phyloP scores from a whole-genome alignment of 148 eudicot species.

The Spergularia marina region DNA sequence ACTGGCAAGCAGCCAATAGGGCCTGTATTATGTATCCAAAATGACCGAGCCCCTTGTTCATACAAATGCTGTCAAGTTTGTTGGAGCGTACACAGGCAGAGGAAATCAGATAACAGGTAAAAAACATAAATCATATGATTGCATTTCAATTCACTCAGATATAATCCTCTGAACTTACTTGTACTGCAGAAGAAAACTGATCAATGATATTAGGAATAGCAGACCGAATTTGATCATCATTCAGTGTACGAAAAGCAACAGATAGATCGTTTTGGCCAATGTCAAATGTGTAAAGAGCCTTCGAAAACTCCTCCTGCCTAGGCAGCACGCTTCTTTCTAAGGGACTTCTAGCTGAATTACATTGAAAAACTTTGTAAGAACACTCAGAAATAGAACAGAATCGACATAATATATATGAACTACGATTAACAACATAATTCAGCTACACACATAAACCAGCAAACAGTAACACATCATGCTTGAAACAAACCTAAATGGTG shows the following conservation, averaged over 20 bases:
- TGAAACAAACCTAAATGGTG: too few relatives aligned
- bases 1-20: conserved; percentile 85
- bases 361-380: too few relatives aligned
- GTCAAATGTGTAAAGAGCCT: conserved; percentile 73
- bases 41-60: conserved; percentile 59
- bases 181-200: conserved; percentile 48
- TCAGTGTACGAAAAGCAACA: conserved; percentile 47
- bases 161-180: conserved; percentile 36
- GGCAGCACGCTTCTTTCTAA: conserved; percentile 46
- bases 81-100: too few relatives aligned
- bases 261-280: conserved; percentile 78
- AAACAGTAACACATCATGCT: too few relatives aligned
- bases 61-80: conserved; percentile 44
- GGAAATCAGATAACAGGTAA: too few relatives aligned
- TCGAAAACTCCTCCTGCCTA: conserved; percentile 48
- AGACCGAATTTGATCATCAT: conserved; percentile 35
- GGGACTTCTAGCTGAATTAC: conserved; percentile 28
- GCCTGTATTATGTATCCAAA: conserved; percentile 91
- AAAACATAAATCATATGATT: too few relatives aligned
- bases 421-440: too few relatives aligned
- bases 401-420: too few relatives aligned
- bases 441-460: too few relatives aligned
- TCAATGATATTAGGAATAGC: conserved; percentile 44
- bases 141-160: too few relatives aligned
- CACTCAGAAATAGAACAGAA: too few relatives aligned